Evolutionary conservation across 2,329 filamentous ascomycete genomes (phyloP).

Genomic region (Aspergillus pseudonomiae): DNA sequence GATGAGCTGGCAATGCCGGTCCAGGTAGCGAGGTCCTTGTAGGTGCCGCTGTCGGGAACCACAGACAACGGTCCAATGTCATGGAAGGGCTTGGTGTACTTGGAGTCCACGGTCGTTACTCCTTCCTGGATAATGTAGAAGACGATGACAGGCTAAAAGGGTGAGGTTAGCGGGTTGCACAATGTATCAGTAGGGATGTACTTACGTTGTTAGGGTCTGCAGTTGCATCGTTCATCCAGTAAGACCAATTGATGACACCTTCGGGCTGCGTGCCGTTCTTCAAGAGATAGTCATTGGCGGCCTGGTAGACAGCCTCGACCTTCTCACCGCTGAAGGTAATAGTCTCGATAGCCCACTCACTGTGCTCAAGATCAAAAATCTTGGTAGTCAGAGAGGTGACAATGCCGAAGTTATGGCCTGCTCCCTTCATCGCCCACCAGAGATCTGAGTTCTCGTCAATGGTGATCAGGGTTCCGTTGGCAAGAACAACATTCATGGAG

Average conservation of each 20-base stretch:
- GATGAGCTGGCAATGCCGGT: conserved; percentile 43
- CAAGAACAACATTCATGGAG: conserved; percentile 56
- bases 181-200: neutral
- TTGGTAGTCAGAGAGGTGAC: conserved; percentile 53
- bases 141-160: conserved; percentile 31
- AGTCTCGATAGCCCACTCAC: conserved; percentile 44
- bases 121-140: conserved; percentile 39
- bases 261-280: conserved; percentile 48
- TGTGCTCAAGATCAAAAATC: conserved; percentile 48
- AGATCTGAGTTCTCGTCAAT: conserved; percentile 52
- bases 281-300: conserved; percentile 51
- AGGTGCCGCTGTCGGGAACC: conserved; percentile 42
- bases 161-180: neutral
- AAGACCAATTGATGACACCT: conserved; percentile 54
- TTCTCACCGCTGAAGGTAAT: conserved; percentile 54
- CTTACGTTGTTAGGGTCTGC: conserved; percentile 31
- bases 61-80: conserved; percentile 44
- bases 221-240: conserved; percentile 30
- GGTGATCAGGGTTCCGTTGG: conserved; percentile 48
- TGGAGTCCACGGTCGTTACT: conserved; percentile 42
- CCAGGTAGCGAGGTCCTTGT: conserved; percentile 51
- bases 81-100: conserved; percentile 49
- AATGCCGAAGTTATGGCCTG: conserved; percentile 63
- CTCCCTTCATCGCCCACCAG: conserved; percentile 61
- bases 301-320: conserved; percentile 52